Base-by-base conservation (phyloP, 2,329 filamentous ascomycete species). In the Clarireedia sp. region DNA sequence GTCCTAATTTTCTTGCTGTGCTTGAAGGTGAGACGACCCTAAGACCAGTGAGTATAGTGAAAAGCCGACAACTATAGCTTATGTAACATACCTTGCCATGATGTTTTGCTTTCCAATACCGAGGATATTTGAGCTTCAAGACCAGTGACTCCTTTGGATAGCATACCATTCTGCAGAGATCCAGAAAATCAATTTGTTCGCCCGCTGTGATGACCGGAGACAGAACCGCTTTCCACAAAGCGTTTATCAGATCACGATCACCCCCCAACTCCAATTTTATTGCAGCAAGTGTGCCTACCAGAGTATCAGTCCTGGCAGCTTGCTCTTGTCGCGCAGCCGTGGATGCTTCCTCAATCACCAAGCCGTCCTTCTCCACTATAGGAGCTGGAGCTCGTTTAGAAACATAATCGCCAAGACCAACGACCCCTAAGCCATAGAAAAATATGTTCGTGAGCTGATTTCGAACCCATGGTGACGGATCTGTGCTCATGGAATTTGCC, bases 391-490 rank as follows among this genome's bases (percentile, higher is more conserved):
- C 53, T 48, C 69, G 65, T 49, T 68, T 33, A 17, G 47, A 45
- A 46, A 63, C 66, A 57, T 77, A 73, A 61, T 86, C 82, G 37
- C 82, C 83, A 64, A 86, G 79, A 2, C 83, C 84, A 56, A 87
- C 78, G 23, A 77, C 75, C 3, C 82, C 84, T 41, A 87, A 71
- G 4, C 83, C 84, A 21, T 74, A 72, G 44, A 76, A 78, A 58
- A 86, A 76, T 7, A 77, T 73, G 59, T 81, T 78, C 62, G 84
- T 83, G 14, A 86, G 74, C 57, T 74, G 76, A 56, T 77, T 75
- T 41, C 84, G 80, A 5, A 86, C 77, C 63, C 76, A 86, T 0
- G 83, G 82, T 1, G 84, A 87, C 21, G 75, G 73, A 66, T 86
- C 83, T 1, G 79, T 83, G 57, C 80, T 81, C 53, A 85, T 71